phyloP scores from a whole-genome alignment of 768 basidiomycete genomes.

The Hygrophoropsis aurantiaca region DNA sequence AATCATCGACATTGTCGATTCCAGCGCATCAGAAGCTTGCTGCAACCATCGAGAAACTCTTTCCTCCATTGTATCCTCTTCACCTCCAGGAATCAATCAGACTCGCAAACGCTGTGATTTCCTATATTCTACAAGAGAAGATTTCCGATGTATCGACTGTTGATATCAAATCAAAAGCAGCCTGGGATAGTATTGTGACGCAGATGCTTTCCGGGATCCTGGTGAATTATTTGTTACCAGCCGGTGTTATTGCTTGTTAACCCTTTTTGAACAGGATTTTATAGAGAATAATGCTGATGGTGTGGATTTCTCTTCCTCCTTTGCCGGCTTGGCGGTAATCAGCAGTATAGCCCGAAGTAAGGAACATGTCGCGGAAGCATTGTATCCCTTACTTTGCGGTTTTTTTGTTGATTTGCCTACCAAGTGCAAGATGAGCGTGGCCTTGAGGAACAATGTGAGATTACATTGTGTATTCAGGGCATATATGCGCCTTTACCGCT shows the following conservation, averaged over 20 bases:
- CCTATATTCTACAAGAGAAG: slow-evolving; percentile 38
- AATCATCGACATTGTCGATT: slow-evolving; percentile 37
- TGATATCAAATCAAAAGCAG: slow-evolving; percentile 17
- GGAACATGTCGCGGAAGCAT: slow-evolving; percentile 21
- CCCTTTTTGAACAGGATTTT: slow-evolving; percentile 14
- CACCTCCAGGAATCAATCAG: slow-evolving; percentile 40
- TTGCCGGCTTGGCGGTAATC: not conserved
- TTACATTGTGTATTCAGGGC: slow-evolving; percentile 5
- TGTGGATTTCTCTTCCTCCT: slow-evolving; percentile 8
- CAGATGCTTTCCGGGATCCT: slow-evolving; percentile 54
- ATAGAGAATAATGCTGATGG: slow-evolving; percentile 20
- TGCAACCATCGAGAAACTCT: slow-evolving; percentile 39
- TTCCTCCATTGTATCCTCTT: slow-evolving; percentile 44
- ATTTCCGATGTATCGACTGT: slow-evolving; percentile 25
- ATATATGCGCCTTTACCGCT: slow-evolving; percentile 26
- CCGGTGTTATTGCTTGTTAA: not conserved
- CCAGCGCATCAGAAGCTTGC: slow-evolving; percentile 38
- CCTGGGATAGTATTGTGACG: slow-evolving; percentile 48
- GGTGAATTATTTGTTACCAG: slow-evolving; percentile 27
- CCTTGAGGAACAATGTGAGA: slow-evolving; percentile 24
- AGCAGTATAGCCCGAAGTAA: slow-evolving; percentile 19
- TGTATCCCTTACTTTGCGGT: slow-evolving; percentile 35
- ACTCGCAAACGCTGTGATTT: slow-evolving; percentile 41
- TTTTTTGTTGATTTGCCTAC: slow-evolving; percentile 34
- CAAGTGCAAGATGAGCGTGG: slow-evolving; percentile 20